Conservation (phyloP, 106 monocot genomes). For the Hemerocallis citrina region DNA sequence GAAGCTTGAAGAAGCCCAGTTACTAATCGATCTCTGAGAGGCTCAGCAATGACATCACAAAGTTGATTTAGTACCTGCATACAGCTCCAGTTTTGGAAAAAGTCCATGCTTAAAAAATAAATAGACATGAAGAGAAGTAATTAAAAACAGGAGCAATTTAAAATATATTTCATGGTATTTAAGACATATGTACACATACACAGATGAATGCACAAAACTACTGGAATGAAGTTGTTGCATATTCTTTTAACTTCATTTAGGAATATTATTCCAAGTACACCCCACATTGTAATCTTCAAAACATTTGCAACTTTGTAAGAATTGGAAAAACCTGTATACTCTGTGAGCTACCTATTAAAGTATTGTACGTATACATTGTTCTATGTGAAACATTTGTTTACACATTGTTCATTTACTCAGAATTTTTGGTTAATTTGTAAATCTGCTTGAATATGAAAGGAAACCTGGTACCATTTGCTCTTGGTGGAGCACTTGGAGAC, state of each 20-base stretch:
- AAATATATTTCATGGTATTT: background rate
- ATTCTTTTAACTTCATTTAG: background rate
- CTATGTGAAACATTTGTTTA: no score
- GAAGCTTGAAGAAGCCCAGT: conserved; percentile 98
- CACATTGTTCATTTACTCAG: no score
- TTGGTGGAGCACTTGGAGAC: no score
- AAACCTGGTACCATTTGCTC: no score
- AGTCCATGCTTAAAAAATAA: background rate
- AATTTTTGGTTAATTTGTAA: no score
- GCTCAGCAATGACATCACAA: conserved; percentile 88
- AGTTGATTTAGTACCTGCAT: conserved; percentile 76
- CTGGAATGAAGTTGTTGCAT: background rate
- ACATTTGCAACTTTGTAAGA: no score
- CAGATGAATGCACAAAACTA: background rate
- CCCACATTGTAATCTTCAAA: no score
- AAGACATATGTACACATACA: background rate
- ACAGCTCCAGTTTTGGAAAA: conserved; percentile 1
- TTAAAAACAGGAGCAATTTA: background rate
- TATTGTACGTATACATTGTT: no score
- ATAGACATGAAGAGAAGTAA: background rate
- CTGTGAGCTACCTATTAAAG: no score
- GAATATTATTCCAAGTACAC: no score
- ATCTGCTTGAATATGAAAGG: no score
- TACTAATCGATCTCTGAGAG: conserved; percentile 83
- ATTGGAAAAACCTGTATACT: background rate